A percentile compares a stretch with the other conserved stretches of the same genome.
Evolutionary conservation across 805 yeast genomes (phyloP).

Genomic region (Wickerhamiella kurtzmanii): DNA sequence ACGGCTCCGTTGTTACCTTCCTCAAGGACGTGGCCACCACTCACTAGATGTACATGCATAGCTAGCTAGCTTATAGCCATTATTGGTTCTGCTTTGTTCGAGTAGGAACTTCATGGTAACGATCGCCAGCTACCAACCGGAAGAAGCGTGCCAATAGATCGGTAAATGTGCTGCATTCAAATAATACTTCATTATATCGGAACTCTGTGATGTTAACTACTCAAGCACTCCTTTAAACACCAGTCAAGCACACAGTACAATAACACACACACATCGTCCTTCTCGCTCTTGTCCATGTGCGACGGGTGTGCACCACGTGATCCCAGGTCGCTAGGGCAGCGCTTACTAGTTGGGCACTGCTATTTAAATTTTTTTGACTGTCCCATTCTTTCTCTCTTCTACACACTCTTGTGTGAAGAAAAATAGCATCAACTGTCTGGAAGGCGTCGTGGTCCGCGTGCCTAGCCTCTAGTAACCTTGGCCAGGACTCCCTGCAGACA

Average conservation of each 20-base stretch:
- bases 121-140: too few species aligned
- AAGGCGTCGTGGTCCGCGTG: not conserved
- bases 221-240: too few species aligned
- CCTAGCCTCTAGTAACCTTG: not conserved
- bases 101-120: too few species aligned
- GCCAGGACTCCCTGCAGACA: not conserved
- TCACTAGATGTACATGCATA: not conserved
- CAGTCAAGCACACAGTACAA: too few species aligned
- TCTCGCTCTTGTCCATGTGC: too few species aligned
- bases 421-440: not conserved
- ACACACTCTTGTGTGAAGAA: not conserved
- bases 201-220: not conserved
- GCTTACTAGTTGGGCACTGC: not conserved
- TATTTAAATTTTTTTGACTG: not conserved
- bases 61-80: too few species aligned
- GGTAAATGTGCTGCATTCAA: too few species aligned
- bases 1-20: conserved; percentile 18
- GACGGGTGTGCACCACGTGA: too few species aligned
- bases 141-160: too few species aligned
- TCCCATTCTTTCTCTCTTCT: conserved; percentile 1
- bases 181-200: not conserved
- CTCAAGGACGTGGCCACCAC: conserved; percentile 15
- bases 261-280: too few species aligned
- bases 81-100: too few species aligned
- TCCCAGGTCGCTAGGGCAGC: not conserved